These are phyloP conservation scores for Pholiota conissans DNA, from an alignment of 768 basidiomycete species.

Conservation along the genomic window DNA sequence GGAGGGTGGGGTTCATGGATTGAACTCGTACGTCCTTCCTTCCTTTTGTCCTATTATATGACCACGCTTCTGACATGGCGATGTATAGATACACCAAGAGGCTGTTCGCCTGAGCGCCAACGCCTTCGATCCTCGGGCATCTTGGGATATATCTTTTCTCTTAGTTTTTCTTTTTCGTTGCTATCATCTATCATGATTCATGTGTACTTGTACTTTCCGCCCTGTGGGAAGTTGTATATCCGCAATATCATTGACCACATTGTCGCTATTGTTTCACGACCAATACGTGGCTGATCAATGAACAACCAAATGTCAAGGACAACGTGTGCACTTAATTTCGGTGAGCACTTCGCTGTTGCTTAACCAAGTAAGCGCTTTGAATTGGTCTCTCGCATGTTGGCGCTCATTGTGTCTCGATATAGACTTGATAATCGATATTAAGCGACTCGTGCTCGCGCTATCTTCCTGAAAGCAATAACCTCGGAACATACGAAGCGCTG, in stretches of 20 bases:
- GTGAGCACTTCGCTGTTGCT: no score
- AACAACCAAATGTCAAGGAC: no score
- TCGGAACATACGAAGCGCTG: no score
- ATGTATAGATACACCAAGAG: constrained; percentile 18
- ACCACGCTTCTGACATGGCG: background rate
- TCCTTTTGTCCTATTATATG: background rate
- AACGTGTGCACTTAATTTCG: no score
- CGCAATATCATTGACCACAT: background rate
- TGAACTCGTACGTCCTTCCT: constrained; percentile 69
- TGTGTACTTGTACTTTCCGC: background rate
- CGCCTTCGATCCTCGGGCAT: background rate
- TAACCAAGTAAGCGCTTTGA: no score
- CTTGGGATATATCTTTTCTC: background rate
- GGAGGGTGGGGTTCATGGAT: constrained; percentile 93
- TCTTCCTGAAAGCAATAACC: no score
- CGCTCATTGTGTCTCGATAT: no score
- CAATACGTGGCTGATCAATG: background rate
- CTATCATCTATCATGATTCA: background rate
- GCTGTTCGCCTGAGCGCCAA: constrained; percentile 14
- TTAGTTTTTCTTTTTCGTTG: background rate
- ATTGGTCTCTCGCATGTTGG: no score
- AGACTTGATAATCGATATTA: no score
- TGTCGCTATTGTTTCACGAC: background rate
- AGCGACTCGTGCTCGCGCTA: no score
- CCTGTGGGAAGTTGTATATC: background rate